Evolutionary conservation across 202 grass and related monocot species (phyloP), one percentile per base, ranked within the genome.

Genomic region (Bolboschoenoplectus hybrid): DNA sequence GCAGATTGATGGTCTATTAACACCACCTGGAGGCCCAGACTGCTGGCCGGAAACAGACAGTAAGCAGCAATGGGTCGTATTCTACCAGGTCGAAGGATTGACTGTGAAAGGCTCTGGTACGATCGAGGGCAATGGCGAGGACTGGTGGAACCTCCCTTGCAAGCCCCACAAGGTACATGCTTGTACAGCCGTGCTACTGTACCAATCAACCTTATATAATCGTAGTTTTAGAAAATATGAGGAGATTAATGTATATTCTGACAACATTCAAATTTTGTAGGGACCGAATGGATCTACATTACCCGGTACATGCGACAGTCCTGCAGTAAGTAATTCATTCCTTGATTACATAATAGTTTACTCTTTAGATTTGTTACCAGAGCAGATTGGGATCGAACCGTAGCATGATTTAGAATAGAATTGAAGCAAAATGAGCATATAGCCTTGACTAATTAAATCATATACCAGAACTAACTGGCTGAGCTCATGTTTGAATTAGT

Each of bases 121-220:
- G 9, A 95, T 98, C 47, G 95, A 98, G 45, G 95, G 95, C 19
- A 98, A 98, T 43, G 95, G 95, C 64, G 93, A 98, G 85, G 86
- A 86, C 0, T 98, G 95, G 95, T 95, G 95, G 95, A 92, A 88
- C 66, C 95, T 98, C 84, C 93, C 95, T 61, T 98, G 95, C 87
- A 98, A 98, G 26, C 95, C 95, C 55, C 95, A 98, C 90, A 93
- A 89, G 89, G 95, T 95, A 94, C 26, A 26, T 70, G 82, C 74
- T 65, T 82, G 36, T 19, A 5, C 36, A 39, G 9, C 12, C 2
- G 0, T n/a, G 39, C 13, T 12, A 4, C 57, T 72, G 64, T 60
- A 40, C 47, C n/a, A 14, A 57, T 43, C 53, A 68, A 73, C 52
- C n/a, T 47, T 26, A 85, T 13, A 4, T 4, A 45, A 43, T 50